Base-by-base conservation (phyloP, 129 eudicot species). In the Gnaphalium uliginosum region DNA sequence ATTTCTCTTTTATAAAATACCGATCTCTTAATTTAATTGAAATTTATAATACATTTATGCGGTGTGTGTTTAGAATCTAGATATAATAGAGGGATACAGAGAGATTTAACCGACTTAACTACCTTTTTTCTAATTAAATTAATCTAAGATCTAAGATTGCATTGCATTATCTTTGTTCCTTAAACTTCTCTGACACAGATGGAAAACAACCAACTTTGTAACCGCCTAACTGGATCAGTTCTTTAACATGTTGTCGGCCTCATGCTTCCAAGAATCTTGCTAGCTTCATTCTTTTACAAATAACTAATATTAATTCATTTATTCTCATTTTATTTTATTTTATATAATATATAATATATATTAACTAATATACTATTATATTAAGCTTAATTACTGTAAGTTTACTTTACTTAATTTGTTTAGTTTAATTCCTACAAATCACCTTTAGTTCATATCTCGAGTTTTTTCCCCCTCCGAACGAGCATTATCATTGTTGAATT, bases 221-320 rank as follows among this genome's bases (percentile, higher is more conserved):
- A 68, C 65, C 15, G n/a, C 23, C 60, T 53, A 53, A 59, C 81
- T 60, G 41, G 53, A 79, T 71, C 48, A 71, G 18, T 51, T 71
- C 50, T 79, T 79, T 71, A 71, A 72, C 77, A 71, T 39, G 46
- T 71, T 71, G 82, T 79, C 82, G 78, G 78, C 78, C 78, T 79
- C 78, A 51, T 79, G 82, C 57, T 71, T 72, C 73, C 78, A 64
- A 63, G 82, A 72, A 71, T 79, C 82, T 27, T 71, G 78, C 82
- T 27, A 63, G 78, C 43, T 26, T 51, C 58, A 21, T 70, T 77
- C 69, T 61, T 71, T 70, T n/a, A n/a, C n/a, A n/a, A n/a, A n/a
- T n/a, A n/a, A 60, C 72, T n/a, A 41, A 48, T 69, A 32, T 53
- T 6, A 25, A 8, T 59, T 69, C 61, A 15, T 48, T 59, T 78